Evolutionary conservation across 768 basidiomycete species (phyloP).

Genomic region (Lentinus brumalis): DNA sequence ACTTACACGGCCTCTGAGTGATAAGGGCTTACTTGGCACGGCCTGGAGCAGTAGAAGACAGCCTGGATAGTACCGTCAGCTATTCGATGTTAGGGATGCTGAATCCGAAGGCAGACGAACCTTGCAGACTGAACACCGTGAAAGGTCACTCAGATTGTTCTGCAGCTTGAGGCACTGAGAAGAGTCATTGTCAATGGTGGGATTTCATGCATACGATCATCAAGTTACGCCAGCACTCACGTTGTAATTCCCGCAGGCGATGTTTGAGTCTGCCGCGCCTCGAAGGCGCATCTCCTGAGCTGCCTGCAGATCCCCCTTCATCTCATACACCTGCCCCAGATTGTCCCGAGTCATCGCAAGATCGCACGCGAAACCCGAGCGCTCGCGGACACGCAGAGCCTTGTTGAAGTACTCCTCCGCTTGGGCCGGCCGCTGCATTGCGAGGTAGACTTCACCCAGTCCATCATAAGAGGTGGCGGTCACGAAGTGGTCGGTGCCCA

Average conservation of each 20-base stretch:
- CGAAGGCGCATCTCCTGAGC: conserved; percentile 34
- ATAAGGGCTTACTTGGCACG: conserved; percentile 9
- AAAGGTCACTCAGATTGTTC: neutral
- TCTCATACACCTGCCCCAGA: conserved; percentile 39
- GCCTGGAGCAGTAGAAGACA: conserved; percentile 10
- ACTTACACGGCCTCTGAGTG: neutral
- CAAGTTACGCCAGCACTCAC: conserved; percentile 16
- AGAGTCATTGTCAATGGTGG: too few relatives aligned
- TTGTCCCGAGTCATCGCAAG: conserved; percentile 41
- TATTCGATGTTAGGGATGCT: neutral
- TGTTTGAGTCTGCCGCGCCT: conserved; percentile 27
- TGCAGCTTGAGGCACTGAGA: neutral
- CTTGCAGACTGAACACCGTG: conserved; percentile 8
- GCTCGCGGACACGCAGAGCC: conserved; percentile 32
- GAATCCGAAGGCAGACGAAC: neutral
- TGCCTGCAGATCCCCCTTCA: conserved; percentile 31
- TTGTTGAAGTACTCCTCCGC: conserved; percentile 40
- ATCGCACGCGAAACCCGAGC: conserved; percentile 30
- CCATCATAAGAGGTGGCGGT: conserved; percentile 34
- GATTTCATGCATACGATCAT: too few relatives aligned
- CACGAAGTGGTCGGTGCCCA: conserved; percentile 27
- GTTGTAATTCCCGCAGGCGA: conserved; percentile 32
- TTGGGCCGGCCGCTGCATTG: conserved; percentile 36
- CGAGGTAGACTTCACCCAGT: conserved; percentile 40
- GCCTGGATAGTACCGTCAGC: neutral